Evolutionary conservation across 2,329 filamentous ascomycete species (phyloP).

Genomic region (Xylariomycetidae sp.): DNA sequence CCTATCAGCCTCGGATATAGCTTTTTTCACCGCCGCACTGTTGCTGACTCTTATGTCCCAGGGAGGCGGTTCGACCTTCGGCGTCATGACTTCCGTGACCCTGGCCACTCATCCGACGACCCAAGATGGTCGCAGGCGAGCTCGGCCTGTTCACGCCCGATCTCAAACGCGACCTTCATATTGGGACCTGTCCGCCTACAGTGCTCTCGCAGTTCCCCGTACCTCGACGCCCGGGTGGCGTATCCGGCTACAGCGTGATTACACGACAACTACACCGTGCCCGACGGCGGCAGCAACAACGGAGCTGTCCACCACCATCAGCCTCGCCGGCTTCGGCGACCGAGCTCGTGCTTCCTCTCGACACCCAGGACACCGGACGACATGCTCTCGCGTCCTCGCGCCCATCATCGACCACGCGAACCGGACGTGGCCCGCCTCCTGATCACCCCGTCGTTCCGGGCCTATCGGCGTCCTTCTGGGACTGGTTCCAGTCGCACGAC

Average conservation of each 20-base stretch:
- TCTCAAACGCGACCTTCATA: slow-evolving; percentile 30
- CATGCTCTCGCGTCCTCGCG: slow-evolving; percentile 24
- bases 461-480: slow-evolving; percentile 32
- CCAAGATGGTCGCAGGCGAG: slow-evolving; percentile 16
- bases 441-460: slow-evolving; percentile 2
- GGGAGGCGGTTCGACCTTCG: slow-evolving; percentile 59
- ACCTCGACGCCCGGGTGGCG: slow-evolving; percentile 44
- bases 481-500: slow-evolving; percentile 32
- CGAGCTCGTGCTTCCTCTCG: slow-evolving; percentile 29
- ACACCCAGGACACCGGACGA: slow-evolving; percentile 26
- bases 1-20: too few relatives aligned
- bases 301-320: too few relatives aligned
- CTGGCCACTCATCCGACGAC: slow-evolving; percentile 44
- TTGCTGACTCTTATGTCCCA: too few relatives aligned
- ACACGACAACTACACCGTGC: slow-evolving; percentile 23
- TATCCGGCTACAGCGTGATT: slow-evolving; percentile 45
- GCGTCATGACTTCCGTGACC: slow-evolving; percentile 54
- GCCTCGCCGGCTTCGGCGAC: slow-evolving; percentile 30
- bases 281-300: slow-evolving; percentile 4
- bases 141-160: slow-evolving; percentile 25
- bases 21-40: too few relatives aligned
- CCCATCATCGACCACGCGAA: slow-evolving; percentile 34
- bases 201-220: slow-evolving; percentile 42
- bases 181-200: slow-evolving; percentile 43
- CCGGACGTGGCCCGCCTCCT: slow-evolving; percentile 31